These are phyloP conservation scores for Talaromyces verruculosus DNA, from an alignment of 2,329 filamentous ascomycete genomes.

Conservation along the genomic window DNA sequence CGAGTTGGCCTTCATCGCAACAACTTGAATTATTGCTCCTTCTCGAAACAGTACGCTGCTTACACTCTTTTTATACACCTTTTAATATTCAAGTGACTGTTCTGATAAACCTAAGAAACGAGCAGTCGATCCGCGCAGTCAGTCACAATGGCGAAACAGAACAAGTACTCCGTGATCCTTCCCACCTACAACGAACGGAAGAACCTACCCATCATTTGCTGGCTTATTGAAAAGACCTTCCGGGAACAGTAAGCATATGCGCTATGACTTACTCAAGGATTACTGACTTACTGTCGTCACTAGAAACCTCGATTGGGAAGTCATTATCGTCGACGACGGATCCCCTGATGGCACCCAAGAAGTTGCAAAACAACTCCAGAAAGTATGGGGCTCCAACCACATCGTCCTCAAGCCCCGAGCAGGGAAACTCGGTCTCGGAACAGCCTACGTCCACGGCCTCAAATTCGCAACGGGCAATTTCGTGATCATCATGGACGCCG, in stretches of 20 bases:
- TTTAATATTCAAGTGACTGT: neutral
- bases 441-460: slow-evolving; percentile 91
- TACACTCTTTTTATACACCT: neutral
- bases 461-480: slow-evolving; percentile 89
- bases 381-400: slow-evolving; percentile 72
- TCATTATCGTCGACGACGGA: slow-evolving; percentile 97
- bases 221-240: slow-evolving; percentile 90
- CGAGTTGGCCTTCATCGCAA: slow-evolving; percentile 30
- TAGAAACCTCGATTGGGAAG: slow-evolving; percentile 92
- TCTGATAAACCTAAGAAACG: neutral
- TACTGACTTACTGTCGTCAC: neutral
- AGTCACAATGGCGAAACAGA: slow-evolving; percentile 45
- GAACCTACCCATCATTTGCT: slow-evolving; percentile 94
- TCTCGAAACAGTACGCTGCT: neutral
- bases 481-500: slow-evolving; percentile 99
- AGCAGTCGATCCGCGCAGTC: neutral
- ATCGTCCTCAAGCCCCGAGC: slow-evolving; percentile 83
- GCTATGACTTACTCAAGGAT: neutral
- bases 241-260: slow-evolving; percentile 68
- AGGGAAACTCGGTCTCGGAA: slow-evolving; percentile 95
- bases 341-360: slow-evolving; percentile 93
- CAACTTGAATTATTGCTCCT: slow-evolving; percentile 24
- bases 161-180: slow-evolving; percentile 96
- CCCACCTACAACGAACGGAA: slow-evolving; percentile 98
- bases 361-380: slow-evolving; percentile 85